Percentiles rank a stretch among this genome's conserved stretches.
Evolutionary conservation across 495 filamentous ascomycete genomes (phyloP).

Genomic region (Penicillium desertorum): DNA sequence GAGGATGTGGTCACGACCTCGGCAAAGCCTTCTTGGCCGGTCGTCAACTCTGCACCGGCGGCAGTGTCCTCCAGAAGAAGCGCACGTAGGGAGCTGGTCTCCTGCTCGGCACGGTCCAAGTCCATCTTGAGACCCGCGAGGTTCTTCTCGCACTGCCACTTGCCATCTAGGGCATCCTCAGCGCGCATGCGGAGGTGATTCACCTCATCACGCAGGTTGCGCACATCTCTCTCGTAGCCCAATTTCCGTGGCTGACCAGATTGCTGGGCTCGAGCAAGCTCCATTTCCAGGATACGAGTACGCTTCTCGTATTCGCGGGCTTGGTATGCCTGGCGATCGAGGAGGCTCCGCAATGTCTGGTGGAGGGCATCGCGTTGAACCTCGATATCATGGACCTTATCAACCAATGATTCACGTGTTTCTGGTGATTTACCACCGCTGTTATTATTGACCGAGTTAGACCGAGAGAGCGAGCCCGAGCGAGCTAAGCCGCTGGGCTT

Average conservation of each 20-base stretch:
- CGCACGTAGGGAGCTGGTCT: conserved; percentile 75
- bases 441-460: conserved; percentile 56
- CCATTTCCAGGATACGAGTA: conserved; percentile 70
- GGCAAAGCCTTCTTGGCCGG: conserved; percentile 46
- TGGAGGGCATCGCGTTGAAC: conserved; percentile 91
- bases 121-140: conserved; percentile 94
- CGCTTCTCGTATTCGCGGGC: conserved; percentile 76
- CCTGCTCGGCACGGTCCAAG: conserved; percentile 90
- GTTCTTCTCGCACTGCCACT: conserved; percentile 95
- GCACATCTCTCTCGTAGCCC: conserved; percentile 81
- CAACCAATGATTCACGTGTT: conserved; percentile 67
- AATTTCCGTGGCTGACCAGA: conserved; percentile 66
- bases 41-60: conserved; percentile 50
- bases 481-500: conserved; percentile 44
- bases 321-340: conserved; percentile 83
- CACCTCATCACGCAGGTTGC: conserved; percentile 76
- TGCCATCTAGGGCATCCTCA: conserved; percentile 93
- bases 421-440: conserved; percentile 55
- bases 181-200: conserved; percentile 80
- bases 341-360: conserved; percentile 75
- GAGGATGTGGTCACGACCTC: conserved; percentile 61
- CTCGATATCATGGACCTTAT: conserved; percentile 89
- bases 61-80: conserved; percentile 85
- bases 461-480: conserved; percentile 47
- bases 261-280: conserved; percentile 69